Conservation (phyloP, 2,329 filamentous ascomycete species). For the Cladophialophora bantiana region DNA sequence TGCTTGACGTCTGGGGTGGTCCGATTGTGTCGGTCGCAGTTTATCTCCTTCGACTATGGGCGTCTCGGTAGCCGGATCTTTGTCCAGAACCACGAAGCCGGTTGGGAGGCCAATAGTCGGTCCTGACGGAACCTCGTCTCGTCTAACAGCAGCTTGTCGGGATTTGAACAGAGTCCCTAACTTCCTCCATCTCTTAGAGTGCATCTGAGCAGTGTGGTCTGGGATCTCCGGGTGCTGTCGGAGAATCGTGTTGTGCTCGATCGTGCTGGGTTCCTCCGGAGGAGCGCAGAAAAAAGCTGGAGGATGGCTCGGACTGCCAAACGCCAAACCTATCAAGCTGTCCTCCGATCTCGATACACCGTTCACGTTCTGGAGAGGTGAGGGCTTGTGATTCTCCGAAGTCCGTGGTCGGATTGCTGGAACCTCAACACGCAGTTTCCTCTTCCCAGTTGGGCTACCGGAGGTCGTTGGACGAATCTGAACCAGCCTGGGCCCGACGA, state of each 20-base stretch:
- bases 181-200: conserved; percentile 55
- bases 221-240: conserved; percentile 18
- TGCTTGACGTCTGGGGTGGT: conserved; percentile 13
- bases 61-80: conserved; percentile 21
- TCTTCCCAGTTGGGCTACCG: conserved; percentile 23
- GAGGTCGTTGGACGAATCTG: conserved; percentile 33
- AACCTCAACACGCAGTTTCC: conserved; percentile 26
- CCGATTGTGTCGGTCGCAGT: conserved; percentile 19
- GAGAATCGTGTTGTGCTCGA: conserved; percentile 18
- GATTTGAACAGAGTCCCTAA: conserved; percentile 54
- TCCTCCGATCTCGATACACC: conserved; percentile 43
- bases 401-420: conserved; percentile 31
- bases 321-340: conserved; percentile 72
- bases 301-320: conserved; percentile 68
- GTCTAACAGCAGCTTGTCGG: conserved; percentile 35
- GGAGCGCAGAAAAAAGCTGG: conserved; percentile 26
- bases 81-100: conserved; percentile 32
- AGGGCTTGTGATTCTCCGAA: conserved; percentile 29
- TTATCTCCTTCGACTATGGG: conserved; percentile 19
- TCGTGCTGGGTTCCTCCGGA: conserved; percentile 9
- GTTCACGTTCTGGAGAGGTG: conserved; percentile 23
- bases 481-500: conserved; percentile 17
- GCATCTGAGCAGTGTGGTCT: conserved; percentile 30
- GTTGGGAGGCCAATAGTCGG: conserved; percentile 33
- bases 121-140: conserved; percentile 26